Percentiles rank a stretch among this genome's conserved stretches.
Conservation (phyloP, 345 rosid species). For the Hibiscus trionum region DNA sequence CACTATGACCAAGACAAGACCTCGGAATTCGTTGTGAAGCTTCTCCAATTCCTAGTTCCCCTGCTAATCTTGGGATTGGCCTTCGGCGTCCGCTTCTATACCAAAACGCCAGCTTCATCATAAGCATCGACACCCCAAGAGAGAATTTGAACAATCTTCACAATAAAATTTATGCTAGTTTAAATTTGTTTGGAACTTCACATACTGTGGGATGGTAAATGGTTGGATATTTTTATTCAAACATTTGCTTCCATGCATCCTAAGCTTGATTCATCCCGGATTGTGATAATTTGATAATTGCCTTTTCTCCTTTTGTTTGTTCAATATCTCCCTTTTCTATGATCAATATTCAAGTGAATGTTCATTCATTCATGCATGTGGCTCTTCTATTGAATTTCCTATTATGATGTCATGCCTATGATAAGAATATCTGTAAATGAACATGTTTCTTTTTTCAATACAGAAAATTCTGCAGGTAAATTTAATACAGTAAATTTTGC, state of each 20-base stretch:
- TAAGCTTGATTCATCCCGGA: neutral
- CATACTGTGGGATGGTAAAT: neutral
- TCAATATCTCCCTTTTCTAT: neutral
- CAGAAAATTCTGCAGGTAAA: neutral
- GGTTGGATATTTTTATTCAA: neutral
- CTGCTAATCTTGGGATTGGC: slow-evolving; percentile 92
- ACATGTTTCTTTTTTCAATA: too few species aligned
- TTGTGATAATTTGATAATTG: neutral
- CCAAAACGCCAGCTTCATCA: slow-evolving; percentile 36
- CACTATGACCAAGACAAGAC: slow-evolving; percentile 76
- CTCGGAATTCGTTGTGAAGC: slow-evolving; percentile 57
- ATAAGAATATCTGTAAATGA: too few species aligned
- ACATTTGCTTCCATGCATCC: neutral
- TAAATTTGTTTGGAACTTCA: neutral
- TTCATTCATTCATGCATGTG: neutral
- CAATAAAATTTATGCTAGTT: slow-evolving; percentile 6
- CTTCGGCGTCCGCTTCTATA: slow-evolving; percentile 63
- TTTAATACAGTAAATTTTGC: neutral
- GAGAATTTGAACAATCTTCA: neutral
- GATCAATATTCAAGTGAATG: neutral
- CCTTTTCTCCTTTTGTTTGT: neutral
- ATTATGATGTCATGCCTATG: neutral
- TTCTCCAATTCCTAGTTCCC: slow-evolving; percentile 90
- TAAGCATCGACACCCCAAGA: slow-evolving; percentile 13
- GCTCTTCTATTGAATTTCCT: neutral